A percentile compares a stretch with the other conserved stretches of the same genome.
Conservation (phyloP, 2,329 filamentous ascomycete species). For the Cladobotryum protrusum region DNA sequence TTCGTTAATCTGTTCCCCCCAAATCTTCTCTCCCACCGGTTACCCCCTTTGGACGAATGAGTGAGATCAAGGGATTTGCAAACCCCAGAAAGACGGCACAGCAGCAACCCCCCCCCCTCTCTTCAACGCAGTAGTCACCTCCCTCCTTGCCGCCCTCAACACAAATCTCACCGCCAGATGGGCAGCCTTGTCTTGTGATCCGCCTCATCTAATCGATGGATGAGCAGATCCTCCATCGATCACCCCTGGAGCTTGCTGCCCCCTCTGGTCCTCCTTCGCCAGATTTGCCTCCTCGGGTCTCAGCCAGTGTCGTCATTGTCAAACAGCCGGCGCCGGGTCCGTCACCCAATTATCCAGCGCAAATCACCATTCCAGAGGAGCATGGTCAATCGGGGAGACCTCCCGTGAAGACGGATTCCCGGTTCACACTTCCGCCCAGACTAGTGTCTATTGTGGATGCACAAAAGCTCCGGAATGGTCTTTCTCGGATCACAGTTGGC, state of each 20-base stretch:
- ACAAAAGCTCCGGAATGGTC: not conserved
- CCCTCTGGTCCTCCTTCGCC: not conserved
- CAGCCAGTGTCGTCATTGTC: constrained; percentile 12
- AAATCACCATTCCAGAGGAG: constrained; percentile 5
- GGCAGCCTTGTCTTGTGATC: constrained; percentile 6
- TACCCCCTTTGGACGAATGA: too few relatives aligned
- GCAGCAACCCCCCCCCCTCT: too few relatives aligned
- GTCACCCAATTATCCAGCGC: constrained; percentile 10
- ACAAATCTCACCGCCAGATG: constrained; percentile 9
- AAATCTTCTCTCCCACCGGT: too few relatives aligned
- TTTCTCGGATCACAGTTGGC: not conserved
- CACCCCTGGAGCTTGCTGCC: not conserved
- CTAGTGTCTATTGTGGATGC: constrained; percentile 1
- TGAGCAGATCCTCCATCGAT: constrained; percentile 10
- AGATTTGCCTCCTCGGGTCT: constrained; percentile 7
- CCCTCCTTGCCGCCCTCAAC: not conserved
- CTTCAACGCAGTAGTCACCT: too few relatives aligned
- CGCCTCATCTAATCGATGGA: constrained; percentile 9
- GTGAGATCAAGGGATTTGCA: too few relatives aligned
- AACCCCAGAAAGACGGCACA: too few relatives aligned
- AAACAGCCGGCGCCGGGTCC: constrained; percentile 3
- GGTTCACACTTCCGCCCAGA: constrained; percentile 3
- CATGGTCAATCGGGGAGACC: constrained; percentile 5
- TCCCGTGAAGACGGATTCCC: constrained; percentile 6
- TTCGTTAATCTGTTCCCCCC: too few relatives aligned